Conservation (phyloP, 768 basidiomycete species). For the Russula abietina region DNA sequence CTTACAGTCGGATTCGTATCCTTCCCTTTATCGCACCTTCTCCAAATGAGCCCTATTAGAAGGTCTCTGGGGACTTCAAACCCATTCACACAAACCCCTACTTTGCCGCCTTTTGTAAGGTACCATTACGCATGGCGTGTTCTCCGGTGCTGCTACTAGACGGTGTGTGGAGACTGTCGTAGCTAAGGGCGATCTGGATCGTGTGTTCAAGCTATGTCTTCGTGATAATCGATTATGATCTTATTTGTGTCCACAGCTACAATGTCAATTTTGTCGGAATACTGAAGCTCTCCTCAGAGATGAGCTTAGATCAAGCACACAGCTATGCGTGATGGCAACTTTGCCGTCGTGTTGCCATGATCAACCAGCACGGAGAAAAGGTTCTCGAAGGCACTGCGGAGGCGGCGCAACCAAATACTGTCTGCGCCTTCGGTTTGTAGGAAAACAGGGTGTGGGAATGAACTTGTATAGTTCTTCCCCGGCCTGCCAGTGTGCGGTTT, state of each 20-base stretch:
- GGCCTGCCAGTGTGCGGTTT: conserved; percentile 92
- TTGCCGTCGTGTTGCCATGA: conserved; percentile 84
- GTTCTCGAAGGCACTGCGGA: conserved; percentile 90
- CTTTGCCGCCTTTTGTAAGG: conserved; percentile 94
- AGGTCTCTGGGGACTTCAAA: conserved; percentile 96
- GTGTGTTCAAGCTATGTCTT: conserved; percentile 65
- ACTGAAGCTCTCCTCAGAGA: conserved; percentile 92
- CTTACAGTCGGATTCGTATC: conserved; percentile 56
- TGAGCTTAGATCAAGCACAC: conserved; percentile 80
- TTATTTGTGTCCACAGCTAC: conserved; percentile 48
- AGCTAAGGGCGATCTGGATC: no score
- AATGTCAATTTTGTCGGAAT: conserved; percentile 95
- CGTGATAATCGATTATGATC: conserved; percentile 1
- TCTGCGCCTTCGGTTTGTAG: conserved; percentile 97
- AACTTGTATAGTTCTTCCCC: conserved; percentile 90
- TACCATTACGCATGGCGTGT: conserved; percentile 97
- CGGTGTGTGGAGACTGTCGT: no score
- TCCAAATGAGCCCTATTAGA: conserved; percentile 94
- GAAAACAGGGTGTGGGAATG: conserved; percentile 99
- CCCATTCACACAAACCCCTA: conserved; percentile 99
- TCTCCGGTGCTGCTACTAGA: conserved; percentile 94
- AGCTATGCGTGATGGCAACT: conserved; percentile 89
- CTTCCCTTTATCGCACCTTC: conserved; percentile 70
- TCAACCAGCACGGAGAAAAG: conserved; percentile 81
- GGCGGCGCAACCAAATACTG: conserved; percentile 86